Evolutionary conservation across 305 asterid species (phyloP), one percentile per base, ranked within the genome.

Genomic region (Vinca major): DNA sequence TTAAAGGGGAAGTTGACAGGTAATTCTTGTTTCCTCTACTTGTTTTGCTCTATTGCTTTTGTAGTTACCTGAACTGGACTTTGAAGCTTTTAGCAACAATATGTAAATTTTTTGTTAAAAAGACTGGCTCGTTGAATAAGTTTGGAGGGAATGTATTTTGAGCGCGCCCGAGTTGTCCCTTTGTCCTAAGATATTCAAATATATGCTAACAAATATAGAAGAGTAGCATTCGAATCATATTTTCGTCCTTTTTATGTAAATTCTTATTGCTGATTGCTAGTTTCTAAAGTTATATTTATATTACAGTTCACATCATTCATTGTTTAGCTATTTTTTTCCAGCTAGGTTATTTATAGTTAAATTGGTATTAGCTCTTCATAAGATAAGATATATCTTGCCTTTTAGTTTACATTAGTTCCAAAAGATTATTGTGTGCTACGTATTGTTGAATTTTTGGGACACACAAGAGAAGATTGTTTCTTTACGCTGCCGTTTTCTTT

Each of bases 1-100:
- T 89, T 64, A 89, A 82, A 80, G 91, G 88, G 12, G 90, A 87
- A 82, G 77, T 80, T 33, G 76, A 75, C 48, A 84, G 87, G 94
- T 84, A 76, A 52, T 69, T 66, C 45, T 16, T 19, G 52, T 43
- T 68, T 54, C 37, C 7, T 26, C 65, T 13, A 6, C 20, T 3
- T 37, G 50, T 53, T 71, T 44, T 39, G 16, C 55, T 55, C 9
- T 45, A 64, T 41, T 39, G 26, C 1, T 61, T 4, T 19, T 2
- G 7, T 7, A 49, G 56, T 47, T 43, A 1, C 39, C 41, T 19
- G 1, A 69, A 47, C 50, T 26, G 14, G 50, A 17, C 14, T 43
- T 17, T 40, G 67, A 11, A 17, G 41, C 63, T 54, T 19, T 17
- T 10, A 54, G 4, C 52, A 10, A 4, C 52, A 44, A 11, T 47